Evolutionary conservation across 2,329 filamentous ascomycete genomes (phyloP), one percentile per base, ranked within the genome.

Genomic region (Hypoxylon sp.): DNA sequence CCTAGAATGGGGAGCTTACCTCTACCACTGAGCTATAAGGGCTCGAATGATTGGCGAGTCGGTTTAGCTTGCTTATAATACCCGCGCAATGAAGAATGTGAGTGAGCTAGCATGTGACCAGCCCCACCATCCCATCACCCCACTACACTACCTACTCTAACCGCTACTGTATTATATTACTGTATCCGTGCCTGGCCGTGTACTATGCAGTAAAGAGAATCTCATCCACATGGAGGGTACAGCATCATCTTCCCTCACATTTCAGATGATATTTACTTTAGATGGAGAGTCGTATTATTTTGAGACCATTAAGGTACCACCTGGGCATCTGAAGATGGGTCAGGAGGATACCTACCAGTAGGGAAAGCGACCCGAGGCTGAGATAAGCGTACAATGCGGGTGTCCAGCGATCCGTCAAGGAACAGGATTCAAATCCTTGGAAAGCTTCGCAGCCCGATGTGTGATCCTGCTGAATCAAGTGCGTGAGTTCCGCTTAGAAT

Each of bases 11-110:
- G 33, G 9, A 36, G 33, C 33, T 36, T 3, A n/a, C 33, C 14
- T 64, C 61, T 64, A 64, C 61, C 61, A 64, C 61, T 64, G 61
- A 64, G 61, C 61, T 64, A 64, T 64, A 64, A 30, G 61, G 61
- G 61, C 61, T 9, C 2, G 11, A n/a, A 18, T 16, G 30, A 18
- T 36, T 51, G 48, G 30, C 11, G 20, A 8, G 0, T 20, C 11
- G 5, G 3, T 14, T 28, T 18, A 4, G 1, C 14, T 1, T 18
- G n/a, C n/a, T 28, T 30, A 40, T 53, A 42, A 28, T 0, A 7
- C n/a, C n/a, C n/a, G n/a, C n/a, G 3, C 14, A 28, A 14, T 6
- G 4, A 11, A 11, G 14, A 42, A 16, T 30, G 50, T 20, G 3
- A 12, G 16, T 26, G 51, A 46, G 22, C 56, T 32, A 49, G 20